phyloP scores from a whole-genome alignment of 1,284 basidiomycete genomes.

The Agroathelia rolfsii region DNA sequence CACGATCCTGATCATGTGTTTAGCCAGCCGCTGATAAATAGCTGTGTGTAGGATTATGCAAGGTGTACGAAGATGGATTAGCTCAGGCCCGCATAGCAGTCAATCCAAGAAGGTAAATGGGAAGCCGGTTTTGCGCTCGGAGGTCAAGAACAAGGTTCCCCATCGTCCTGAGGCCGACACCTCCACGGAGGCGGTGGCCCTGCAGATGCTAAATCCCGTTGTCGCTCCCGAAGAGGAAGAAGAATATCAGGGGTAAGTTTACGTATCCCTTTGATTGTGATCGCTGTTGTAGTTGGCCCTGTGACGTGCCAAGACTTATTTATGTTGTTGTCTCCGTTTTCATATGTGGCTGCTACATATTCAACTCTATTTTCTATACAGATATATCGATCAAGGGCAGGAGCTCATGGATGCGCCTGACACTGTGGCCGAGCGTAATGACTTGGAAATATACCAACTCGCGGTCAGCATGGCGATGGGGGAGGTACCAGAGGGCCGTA shows the following conservation, averaged over 20 bases:
- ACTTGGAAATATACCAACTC: slow-evolving; percentile 43
- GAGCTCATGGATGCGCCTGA: slow-evolving; percentile 49
- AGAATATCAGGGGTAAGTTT: slow-evolving; percentile 70
- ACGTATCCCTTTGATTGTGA: slow-evolving; percentile 5
- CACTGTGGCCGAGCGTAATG: slow-evolving; percentile 39
- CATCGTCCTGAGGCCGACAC: slow-evolving; percentile 32
- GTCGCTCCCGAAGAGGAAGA: slow-evolving; percentile 55
- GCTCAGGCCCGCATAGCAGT: slow-evolving; percentile 30
- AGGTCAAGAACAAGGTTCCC: slow-evolving; percentile 19
- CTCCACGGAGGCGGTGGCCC: slow-evolving; percentile 57
- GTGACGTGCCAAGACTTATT: too few species aligned
- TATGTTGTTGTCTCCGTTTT: too few species aligned
- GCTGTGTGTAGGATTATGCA: slow-evolving; percentile 58
- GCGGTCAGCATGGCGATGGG: slow-evolving; percentile 42
- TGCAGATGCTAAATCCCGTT: slow-evolving; percentile 52
- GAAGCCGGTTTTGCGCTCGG: slow-evolving; percentile 23
- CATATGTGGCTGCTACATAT: slow-evolving; percentile 3
- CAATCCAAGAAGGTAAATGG: slow-evolving; percentile 30
- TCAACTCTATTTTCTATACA: slow-evolving; percentile 16
- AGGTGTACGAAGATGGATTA: slow-evolving; percentile 65
- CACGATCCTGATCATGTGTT: background rate
- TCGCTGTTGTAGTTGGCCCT: too few species aligned
- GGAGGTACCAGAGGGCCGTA: slow-evolving; percentile 25
- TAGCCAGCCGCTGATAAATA: slow-evolving; percentile 6
- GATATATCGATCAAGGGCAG: slow-evolving; percentile 65